phyloP scores from a whole-genome alignment of 1,139 yeast species.

The Debaryomyces singareniensis region DNA sequence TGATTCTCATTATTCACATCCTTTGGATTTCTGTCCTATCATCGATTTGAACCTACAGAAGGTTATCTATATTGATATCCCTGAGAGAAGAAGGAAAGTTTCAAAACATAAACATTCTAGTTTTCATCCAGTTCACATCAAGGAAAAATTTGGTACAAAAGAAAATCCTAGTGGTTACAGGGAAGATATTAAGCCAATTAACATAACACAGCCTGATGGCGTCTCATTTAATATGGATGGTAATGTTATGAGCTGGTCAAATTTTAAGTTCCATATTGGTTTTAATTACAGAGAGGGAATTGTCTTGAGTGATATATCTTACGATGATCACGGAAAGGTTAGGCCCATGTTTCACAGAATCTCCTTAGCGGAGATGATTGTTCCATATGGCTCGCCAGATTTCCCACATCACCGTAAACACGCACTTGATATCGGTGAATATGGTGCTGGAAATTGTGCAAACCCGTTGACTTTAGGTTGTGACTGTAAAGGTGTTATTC shows the following conservation, averaged over 20 bases:
- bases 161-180: slow-evolving; percentile 51
- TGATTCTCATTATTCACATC: slow-evolving; percentile 79
- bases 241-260: slow-evolving; percentile 68
- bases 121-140: slow-evolving; percentile 60
- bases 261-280: slow-evolving; percentile 70
- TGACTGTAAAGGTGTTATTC: slow-evolving; percentile 81
- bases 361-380: slow-evolving; percentile 78
- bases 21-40: slow-evolving; percentile 77
- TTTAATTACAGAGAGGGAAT: slow-evolving; percentile 84
- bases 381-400: slow-evolving; percentile 76
- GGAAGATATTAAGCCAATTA: slow-evolving; percentile 54
- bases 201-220: slow-evolving; percentile 74
- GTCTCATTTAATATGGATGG: slow-evolving; percentile 71
- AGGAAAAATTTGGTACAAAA: slow-evolving; percentile 50
- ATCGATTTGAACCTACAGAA: slow-evolving; percentile 66
- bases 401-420: slow-evolving; percentile 81
- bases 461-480: slow-evolving; percentile 74
- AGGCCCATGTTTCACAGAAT: slow-evolving; percentile 74
- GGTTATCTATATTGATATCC: slow-evolving; percentile 70
- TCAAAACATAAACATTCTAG: slow-evolving; percentile 62
- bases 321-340: slow-evolving; percentile 66
- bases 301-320: slow-evolving; percentile 65
- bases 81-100: slow-evolving; percentile 65
- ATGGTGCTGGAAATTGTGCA: slow-evolving; percentile 83
- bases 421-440: slow-evolving; percentile 81